A percentile compares a stretch with the other conserved stretches of the same genome.
Evolutionary conservation across 2,329 filamentous ascomycete genomes (phyloP).

Genomic region (Metarhizium brunneum): DNA sequence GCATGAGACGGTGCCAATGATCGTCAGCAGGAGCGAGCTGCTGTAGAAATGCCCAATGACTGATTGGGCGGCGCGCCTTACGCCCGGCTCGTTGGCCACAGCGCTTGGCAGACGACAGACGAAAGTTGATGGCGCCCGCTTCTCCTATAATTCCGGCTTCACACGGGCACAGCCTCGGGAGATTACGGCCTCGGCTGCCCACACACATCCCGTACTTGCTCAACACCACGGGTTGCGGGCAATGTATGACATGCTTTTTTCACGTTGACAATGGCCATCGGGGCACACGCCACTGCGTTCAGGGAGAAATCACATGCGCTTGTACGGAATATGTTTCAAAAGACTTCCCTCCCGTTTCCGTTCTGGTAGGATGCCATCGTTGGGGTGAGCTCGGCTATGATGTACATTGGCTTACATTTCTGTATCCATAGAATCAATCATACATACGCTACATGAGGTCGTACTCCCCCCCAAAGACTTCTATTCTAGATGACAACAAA

Average conservation of each 20-base stretch:
- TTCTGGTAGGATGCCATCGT: not conserved
- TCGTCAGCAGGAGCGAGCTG: not conserved
- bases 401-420: not conserved
- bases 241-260: no score
- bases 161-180: not conserved
- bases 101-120: no score
- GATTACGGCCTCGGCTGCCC: not conserved
- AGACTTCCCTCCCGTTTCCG: not conserved
- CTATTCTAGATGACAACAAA: slow-evolving; percentile 50
- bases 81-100: no score
- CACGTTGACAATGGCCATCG: no score
- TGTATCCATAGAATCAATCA: not conserved
- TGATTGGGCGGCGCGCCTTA: not conserved
- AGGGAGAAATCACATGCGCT: not conserved
- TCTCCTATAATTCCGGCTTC: not conserved
- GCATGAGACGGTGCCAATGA: not conserved
- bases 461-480: not conserved
- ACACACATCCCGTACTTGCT: not conserved
- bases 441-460: not conserved
- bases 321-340: not conserved
- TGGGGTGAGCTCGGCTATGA: not conserved
- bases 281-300: not conserved
- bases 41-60: not conserved
- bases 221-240: not conserved
- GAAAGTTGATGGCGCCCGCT: not conserved